Evolutionary conservation across 805 yeast species (phyloP).

Genomic region (Wickerhamomyces hampshirensis): DNA sequence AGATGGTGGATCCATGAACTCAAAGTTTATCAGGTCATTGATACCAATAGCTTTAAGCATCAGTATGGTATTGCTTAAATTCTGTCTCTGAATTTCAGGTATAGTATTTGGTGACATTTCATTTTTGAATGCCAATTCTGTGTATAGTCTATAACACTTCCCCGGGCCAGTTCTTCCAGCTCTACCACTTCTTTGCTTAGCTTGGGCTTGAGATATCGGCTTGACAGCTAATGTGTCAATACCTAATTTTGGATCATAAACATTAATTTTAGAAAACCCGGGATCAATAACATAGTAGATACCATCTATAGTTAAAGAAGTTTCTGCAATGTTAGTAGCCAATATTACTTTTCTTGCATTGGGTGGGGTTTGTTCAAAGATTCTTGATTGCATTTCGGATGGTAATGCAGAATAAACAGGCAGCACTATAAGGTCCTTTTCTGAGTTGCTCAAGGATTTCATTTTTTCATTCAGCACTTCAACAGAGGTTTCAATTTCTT

Average conservation of each 20-base stretch:
- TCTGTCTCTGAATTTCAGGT: conserved; percentile 91
- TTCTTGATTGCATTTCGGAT: conserved; percentile 80
- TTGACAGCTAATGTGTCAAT: conserved; percentile 83
- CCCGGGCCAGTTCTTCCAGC: conserved; percentile 99
- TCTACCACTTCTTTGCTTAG: conserved; percentile 92
- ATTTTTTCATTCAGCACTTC: conserved; percentile 65
- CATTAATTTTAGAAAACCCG: conserved; percentile 88
- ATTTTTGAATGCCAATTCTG: conserved; percentile 69
- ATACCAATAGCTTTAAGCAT: conserved; percentile 92
- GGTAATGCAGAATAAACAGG: conserved; percentile 94
- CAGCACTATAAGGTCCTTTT: conserved; percentile 64
- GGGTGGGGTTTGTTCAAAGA: conserved; percentile 83
- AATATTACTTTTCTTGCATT: conserved; percentile 84
- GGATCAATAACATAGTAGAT: conserved; percentile 90
- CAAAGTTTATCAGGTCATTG: conserved; percentile 70
- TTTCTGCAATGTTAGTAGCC: conserved; percentile 96
- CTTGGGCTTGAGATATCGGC: conserved; percentile 93
- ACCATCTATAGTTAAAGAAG: conserved; percentile 94
- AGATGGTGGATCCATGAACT: conserved; percentile 90
- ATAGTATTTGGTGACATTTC: conserved; percentile 78
- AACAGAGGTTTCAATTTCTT: conserved; percentile 88
- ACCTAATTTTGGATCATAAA: conserved; percentile 82
- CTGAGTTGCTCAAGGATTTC: conserved; percentile 57
- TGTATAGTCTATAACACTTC: conserved; percentile 85
- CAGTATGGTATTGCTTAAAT: conserved; percentile 75